Evolutionary conservation across 179 eudicot genomes (phyloP), one percentile per base, ranked within the genome.

Genomic region (Heliamphora pulchella): DNA sequence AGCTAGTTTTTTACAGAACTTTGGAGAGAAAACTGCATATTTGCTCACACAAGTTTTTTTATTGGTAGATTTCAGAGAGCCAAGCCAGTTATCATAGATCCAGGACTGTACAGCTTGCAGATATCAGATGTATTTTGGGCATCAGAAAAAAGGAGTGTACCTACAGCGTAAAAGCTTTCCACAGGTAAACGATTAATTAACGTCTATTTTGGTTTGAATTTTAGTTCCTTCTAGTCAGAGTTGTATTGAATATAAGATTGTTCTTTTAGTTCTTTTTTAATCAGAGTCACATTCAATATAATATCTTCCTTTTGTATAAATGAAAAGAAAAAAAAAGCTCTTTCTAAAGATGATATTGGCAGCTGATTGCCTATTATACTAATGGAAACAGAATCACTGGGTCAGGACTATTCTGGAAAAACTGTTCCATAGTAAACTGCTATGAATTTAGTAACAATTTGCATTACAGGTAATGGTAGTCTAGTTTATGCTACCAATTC

Each of bases 61-160:
- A 8, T 78, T 77, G n/a, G 47, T 82, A 92, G 97, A 83, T 83
- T 4, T 57, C 90, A 89, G 48, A 91, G 97, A 83, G 97, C 97
- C 48, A 87, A 82, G 86, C 97, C 97, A 61, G 83, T 92, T 20
- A 84, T 92, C 77, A 88, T 92, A 53, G 97, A 92, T 76, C 95
- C 97, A 0, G 97, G 92, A 8, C 81, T 93, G 11, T 93, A 90
- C 71, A 85, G 83, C 80, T 82, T 84, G 22, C 62, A 84, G 67
- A 93, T 91, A 68, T 81, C 91, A 17, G 95, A 91, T 78, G 88
- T 93, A 8, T 90, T 87, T 80, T 89, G 89, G 90, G 88, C 86
- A 58, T 78, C 92, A 48, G 87, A 89, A 80, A 82, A 80, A 61
- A 86, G 95, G 80, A 85, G 85, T 31, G 41, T 90, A 39, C 97